Conservation (phyloP, 441 rosid species). For the Theobroma grandiflorum region DNA sequence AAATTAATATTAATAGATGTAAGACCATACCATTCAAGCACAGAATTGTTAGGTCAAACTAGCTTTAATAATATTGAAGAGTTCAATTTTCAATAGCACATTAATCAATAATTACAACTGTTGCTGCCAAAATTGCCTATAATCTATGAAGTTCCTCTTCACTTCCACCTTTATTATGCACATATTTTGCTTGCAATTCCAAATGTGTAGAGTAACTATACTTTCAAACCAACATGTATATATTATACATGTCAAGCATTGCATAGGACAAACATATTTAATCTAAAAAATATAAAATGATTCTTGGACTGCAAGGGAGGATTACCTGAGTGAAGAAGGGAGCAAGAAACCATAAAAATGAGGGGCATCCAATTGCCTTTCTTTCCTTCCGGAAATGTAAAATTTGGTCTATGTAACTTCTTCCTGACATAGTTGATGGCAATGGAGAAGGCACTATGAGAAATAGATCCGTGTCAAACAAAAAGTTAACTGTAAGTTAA, state of each 20-base stretch:
- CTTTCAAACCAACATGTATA: background rate
- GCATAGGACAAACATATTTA: background rate
- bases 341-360: conserved; percentile 74
- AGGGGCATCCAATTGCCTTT: conserved; percentile 77
- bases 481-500: conserved; percentile 28
- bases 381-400: conserved; percentile 59
- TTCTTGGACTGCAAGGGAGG: conserved; percentile 14
- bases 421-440: conserved; percentile 85
- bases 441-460: conserved; percentile 86
- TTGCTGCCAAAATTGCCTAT: background rate
- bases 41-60: background rate
- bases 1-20: background rate
- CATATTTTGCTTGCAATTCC: background rate
- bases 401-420: conserved; percentile 65
- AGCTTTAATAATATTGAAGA: background rate
- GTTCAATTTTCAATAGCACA: background rate
- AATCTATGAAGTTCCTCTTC: background rate
- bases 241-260: background rate
- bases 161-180: background rate
- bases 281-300: background rate
- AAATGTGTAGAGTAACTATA: background rate
- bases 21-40: background rate
- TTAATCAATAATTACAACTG: background rate
- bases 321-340: conserved; percentile 73
- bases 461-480: conserved; percentile 32